phyloP scores from a whole-genome alignment of 1,284 basidiomycete species.

The Leccinum fallax region DNA sequence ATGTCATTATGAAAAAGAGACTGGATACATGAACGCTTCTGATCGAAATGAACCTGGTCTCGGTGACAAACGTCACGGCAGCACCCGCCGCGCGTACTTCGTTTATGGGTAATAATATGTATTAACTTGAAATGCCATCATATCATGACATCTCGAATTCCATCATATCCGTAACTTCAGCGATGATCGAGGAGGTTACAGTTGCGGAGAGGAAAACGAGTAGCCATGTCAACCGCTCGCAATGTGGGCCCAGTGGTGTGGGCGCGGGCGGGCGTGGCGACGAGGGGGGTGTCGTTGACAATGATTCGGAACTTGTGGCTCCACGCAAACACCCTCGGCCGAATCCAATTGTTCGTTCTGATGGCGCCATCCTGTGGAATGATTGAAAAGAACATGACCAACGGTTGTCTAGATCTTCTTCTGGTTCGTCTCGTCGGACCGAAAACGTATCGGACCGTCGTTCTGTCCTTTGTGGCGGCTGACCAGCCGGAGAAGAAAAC shows the following conservation, averaged over 20 bases:
- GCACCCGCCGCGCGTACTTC: neutral
- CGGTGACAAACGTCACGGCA: too few relatives aligned
- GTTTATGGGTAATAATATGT: neutral
- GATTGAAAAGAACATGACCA: neutral
- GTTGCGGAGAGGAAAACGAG: neutral
- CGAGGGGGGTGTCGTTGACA: neutral
- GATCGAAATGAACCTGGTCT: neutral
- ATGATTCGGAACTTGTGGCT: neutral
- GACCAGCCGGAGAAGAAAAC: neutral
- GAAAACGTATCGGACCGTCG: neutral
- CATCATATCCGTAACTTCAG: neutral
- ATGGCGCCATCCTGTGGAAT: neutral
- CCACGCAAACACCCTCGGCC: neutral
- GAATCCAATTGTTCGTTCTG: neutral
- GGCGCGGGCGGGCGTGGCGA: neutral
- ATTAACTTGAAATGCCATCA: neutral
- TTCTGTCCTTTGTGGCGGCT: neutral
- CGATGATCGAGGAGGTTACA: neutral
- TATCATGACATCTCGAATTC: neutral
- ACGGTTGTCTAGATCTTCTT: neutral
- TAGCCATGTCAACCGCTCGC: neutral
- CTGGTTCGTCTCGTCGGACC: neutral
- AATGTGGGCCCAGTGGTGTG: neutral
- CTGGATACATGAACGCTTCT: neutral
- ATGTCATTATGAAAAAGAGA: neutral